A percentile compares a stretch with the other conserved stretches of the same genome.
Conservation (phyloP, 768 basidiomycete species). For the Boletus coccyginus region DNA sequence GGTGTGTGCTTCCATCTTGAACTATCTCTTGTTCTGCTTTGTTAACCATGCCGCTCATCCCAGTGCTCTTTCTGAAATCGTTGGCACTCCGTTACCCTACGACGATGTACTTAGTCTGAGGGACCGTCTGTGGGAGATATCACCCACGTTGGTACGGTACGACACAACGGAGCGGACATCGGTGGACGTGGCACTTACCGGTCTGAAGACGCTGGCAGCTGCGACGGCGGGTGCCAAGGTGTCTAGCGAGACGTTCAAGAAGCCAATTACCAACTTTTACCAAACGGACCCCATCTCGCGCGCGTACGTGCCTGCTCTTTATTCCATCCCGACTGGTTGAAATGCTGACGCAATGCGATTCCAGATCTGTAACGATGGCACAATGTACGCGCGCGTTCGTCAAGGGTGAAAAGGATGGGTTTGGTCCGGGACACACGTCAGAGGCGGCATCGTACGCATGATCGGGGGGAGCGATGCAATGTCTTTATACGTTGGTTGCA, state of each 20-base stretch:
- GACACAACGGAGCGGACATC: slow-evolving; percentile 79
- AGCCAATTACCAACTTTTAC: slow-evolving; percentile 91
- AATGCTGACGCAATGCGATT: not conserved
- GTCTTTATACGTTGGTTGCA: slow-evolving; percentile 4
- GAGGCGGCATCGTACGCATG: slow-evolving; percentile 15
- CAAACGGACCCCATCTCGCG: slow-evolving; percentile 94
- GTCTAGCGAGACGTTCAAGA: slow-evolving; percentile 60
- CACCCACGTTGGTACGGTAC: slow-evolving; percentile 85
- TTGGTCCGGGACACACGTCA: not conserved
- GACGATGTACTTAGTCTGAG: slow-evolving; percentile 81
- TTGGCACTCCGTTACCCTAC: slow-evolving; percentile 82
- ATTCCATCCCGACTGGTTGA: not conserved
- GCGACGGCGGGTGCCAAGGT: slow-evolving; percentile 54
- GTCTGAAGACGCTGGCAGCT: slow-evolving; percentile 57
- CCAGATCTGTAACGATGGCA: slow-evolving; percentile 92
- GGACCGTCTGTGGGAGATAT: slow-evolving; percentile 96
- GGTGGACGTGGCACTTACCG: slow-evolving; percentile 63
- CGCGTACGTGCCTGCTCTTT: slow-evolving; percentile 58
- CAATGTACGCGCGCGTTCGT: slow-evolving; percentile 88
- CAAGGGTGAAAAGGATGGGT: slow-evolving; percentile 47
- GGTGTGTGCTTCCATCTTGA: slow-evolving; percentile 43
- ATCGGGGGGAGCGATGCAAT: not conserved
- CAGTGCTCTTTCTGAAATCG: slow-evolving; percentile 85
- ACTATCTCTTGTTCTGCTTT: not conserved
- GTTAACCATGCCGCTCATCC: not conserved